Evolutionary conservation across 2,329 filamentous ascomycete species (phyloP).

Genomic region (Colletotrichum sp.): DNA sequence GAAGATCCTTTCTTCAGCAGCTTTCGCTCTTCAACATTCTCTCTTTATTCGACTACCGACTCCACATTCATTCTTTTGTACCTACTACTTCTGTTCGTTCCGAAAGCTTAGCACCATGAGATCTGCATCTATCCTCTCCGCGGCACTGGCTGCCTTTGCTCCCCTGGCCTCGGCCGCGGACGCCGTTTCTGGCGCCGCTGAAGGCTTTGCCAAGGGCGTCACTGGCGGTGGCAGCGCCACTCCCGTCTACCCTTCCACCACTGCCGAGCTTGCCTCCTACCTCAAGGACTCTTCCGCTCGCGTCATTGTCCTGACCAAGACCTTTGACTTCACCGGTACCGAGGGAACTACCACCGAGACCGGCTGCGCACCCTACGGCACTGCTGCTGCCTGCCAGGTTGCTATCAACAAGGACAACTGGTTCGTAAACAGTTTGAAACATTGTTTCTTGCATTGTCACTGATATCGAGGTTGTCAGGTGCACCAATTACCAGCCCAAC

Average conservation of each 20-base stretch:
- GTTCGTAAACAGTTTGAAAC: conserved; percentile 16
- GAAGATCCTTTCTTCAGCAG: neutral
- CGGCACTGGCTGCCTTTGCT: conserved; percentile 18
- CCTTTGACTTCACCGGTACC: conserved; percentile 59
- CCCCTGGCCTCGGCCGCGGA: conserved; percentile 18
- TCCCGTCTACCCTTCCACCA: conserved; percentile 58
- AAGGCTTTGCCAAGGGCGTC: conserved; percentile 53
- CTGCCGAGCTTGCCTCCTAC: conserved; percentile 62
- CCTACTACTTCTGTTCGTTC: neutral
- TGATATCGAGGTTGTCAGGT: conserved; percentile 32
- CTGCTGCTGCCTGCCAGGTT: conserved; percentile 53
- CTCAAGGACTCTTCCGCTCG: conserved; percentile 58
- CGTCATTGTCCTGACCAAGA: conserved; percentile 63
- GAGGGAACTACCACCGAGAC: conserved; percentile 57
- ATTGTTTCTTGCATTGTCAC: neutral
- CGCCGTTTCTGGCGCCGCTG: conserved; percentile 40
- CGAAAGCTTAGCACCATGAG: conserved; percentile 3
- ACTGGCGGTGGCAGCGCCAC: conserved; percentile 64
- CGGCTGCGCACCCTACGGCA: conserved; percentile 63
- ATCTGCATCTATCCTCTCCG: conserved; percentile 3
- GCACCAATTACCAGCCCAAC: conserved; percentile 61
- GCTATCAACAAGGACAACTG: conserved; percentile 65
- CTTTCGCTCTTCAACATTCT: conserved; percentile 1
- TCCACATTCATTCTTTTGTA: conserved; percentile 6
- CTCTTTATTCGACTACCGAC: conserved; percentile 4